Base-by-base conservation (phyloP, 805 yeast species). In the Peterozyma xylosa region DNA sequence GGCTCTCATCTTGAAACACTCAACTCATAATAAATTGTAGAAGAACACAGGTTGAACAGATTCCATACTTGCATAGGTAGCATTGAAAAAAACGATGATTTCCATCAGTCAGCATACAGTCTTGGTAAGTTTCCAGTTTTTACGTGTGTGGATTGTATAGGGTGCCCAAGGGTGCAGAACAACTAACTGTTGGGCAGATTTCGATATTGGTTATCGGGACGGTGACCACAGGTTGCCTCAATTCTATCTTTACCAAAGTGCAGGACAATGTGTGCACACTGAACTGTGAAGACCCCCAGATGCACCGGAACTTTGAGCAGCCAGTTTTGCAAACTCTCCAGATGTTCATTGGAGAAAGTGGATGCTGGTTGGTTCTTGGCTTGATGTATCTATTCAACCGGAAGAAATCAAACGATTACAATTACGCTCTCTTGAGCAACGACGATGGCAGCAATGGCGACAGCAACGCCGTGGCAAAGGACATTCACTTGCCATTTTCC, bases 261-360 rank as follows among this genome's bases (percentile, higher is more conserved):
- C 93, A 86, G 56, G 93, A 86, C 56, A 74, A 79, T 54, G 87
- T 82, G 55, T 81, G 87, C 60, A 83, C 85, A 4, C 64, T 56
- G 13, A 57, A 76, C 54, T 82, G 88, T 57, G 60, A 62, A 32
- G 62, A 60, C 38, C 71, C 76, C 5, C 73, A 71, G 14, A 50
- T 60, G 2, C 47, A 65, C 1, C 57, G 61, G n/a, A 77, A 64
- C 46, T 86, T 83, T 54, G 86, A 85, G 51, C 90, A 85, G 62
- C 93, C 95, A 0, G 87, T 82, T 7, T 57, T 86, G 33, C 93
- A 86, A 57, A 80, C 93, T 2, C 62, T 82, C 15, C 91, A 86
- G 60, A 86, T 86, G 93, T 85, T 86, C 54, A 57, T 82, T 4
- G 95, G 90, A 18, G 95, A 86, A 55, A 60, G 76, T 47, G 45